Evolutionary conservation across 768 basidiomycete genomes (phyloP).

Genomic region (Trametes cinnabarina): DNA sequence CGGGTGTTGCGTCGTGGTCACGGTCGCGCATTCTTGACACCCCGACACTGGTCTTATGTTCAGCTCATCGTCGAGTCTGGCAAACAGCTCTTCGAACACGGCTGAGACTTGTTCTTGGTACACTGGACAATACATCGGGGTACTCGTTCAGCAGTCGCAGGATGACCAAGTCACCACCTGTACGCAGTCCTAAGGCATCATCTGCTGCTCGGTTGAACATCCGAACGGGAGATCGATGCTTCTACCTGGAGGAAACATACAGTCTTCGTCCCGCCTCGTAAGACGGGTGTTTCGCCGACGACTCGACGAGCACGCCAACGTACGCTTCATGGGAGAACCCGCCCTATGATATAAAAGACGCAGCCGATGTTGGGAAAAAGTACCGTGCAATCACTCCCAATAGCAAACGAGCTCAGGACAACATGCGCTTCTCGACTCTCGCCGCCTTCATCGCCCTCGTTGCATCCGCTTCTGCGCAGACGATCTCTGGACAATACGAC

Average conservation of each 20-base stretch:
- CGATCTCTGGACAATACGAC: slow-evolving; percentile 43
- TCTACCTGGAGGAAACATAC: background rate
- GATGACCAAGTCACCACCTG: background rate
- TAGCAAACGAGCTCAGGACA: background rate
- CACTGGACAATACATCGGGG: too few relatives aligned
- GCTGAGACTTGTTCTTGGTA: background rate
- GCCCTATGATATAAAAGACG: background rate
- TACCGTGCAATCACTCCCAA: background rate
- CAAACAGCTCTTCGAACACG: background rate
- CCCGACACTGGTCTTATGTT: too few relatives aligned
- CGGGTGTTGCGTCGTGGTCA: too few relatives aligned
- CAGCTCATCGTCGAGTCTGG: too few relatives aligned
- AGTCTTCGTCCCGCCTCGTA: background rate
- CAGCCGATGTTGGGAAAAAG: background rate
- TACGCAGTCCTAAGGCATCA: background rate
- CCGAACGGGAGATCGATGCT: background rate
- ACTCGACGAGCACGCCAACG: background rate
- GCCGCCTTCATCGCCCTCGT: slow-evolving; percentile 11
- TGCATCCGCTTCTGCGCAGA: slow-evolving; percentile 32
- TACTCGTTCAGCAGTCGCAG: too few relatives aligned
- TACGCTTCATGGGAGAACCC: background rate
- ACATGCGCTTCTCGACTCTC: slow-evolving; percentile 13
- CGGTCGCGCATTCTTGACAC: too few relatives aligned
- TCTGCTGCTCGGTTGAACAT: background rate
- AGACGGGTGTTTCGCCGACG: background rate